These are phyloP conservation scores for Ceratocystiopsis minuta DNA, from an alignment of 2,329 filamentous ascomycete genomes.

Conservation along the genomic window DNA sequence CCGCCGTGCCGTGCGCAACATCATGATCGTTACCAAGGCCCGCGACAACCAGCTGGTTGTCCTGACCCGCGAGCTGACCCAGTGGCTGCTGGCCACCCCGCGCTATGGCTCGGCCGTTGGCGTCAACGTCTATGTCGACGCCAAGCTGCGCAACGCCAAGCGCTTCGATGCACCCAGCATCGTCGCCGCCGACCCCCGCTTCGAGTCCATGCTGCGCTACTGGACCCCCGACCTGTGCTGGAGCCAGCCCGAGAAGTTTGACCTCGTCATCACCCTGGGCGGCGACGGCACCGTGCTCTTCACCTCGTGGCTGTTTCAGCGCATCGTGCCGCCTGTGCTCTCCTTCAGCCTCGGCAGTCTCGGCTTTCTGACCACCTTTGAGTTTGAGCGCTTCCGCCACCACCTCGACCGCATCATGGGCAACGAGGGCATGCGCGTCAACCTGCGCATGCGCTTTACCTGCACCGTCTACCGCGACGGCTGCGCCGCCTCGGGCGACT, in stretches of 20 bases:
- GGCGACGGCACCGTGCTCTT: constrained; percentile 78
- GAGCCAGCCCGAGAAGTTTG: constrained; percentile 84
- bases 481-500: not conserved
- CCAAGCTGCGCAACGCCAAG: constrained; percentile 74
- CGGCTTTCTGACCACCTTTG: constrained; percentile 76
- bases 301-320: constrained; percentile 83
- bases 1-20: constrained; percentile 74
- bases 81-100: constrained; percentile 77
- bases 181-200: constrained; percentile 54
- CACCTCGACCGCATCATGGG: constrained; percentile 85
- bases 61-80: constrained; percentile 69
- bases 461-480: constrained; percentile 82
- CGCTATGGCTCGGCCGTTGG: constrained; percentile 80
- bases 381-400: constrained; percentile 73
- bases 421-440: constrained; percentile 88
- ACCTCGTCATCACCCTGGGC: constrained; percentile 75
- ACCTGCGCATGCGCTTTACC: constrained; percentile 95
- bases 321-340: constrained; percentile 67
- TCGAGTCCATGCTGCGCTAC: constrained; percentile 72
- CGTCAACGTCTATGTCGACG: constrained; percentile 95
- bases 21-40: constrained; percentile 98
- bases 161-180: constrained; percentile 67
- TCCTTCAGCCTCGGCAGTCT: constrained; percentile 72
- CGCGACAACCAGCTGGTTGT: constrained; percentile 85
- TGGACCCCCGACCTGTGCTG: constrained; percentile 96